Conservation (phyloP, 345 rosid genomes). For the Gossypium stocksii region DNA sequence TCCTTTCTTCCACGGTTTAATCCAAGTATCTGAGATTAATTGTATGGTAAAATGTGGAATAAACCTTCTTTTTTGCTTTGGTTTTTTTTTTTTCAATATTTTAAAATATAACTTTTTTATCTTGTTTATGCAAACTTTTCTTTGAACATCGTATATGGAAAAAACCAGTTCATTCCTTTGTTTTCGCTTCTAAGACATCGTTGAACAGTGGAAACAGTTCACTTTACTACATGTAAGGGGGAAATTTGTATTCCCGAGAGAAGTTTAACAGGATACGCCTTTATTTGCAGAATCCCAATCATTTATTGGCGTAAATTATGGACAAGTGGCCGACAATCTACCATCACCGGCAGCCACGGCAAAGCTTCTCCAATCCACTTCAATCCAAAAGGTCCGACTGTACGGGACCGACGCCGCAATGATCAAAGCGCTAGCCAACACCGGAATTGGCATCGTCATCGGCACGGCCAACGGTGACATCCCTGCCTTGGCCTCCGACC, state of each 20-base stretch:
- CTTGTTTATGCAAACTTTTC: neutral
- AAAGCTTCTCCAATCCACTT: slow-evolving; percentile 71
- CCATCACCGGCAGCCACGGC: slow-evolving; percentile 69
- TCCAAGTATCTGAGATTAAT: neutral
- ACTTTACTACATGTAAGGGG: neutral
- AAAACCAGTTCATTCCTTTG: neutral
- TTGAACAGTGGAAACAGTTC: neutral
- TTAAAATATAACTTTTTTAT: neutral
- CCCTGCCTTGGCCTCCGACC: slow-evolving; percentile 70
- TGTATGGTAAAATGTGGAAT: neutral
- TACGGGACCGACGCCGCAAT: slow-evolving; percentile 72
- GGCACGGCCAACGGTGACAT: slow-evolving; percentile 67
- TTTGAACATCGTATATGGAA: neutral
- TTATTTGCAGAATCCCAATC: slow-evolving; percentile 54
- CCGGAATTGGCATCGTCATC: slow-evolving; percentile 70
- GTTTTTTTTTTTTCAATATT: neutral
- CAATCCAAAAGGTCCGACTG: slow-evolving; percentile 66
- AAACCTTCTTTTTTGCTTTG: neutral
- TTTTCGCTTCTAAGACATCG: neutral
- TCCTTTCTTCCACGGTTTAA: neutral
- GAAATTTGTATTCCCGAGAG: neutral
- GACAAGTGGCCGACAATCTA: slow-evolving; percentile 74
- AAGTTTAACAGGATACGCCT: neutral
- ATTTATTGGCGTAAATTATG: slow-evolving; percentile 82
- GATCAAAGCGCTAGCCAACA: slow-evolving; percentile 69